Base-by-base conservation (phyloP, 495 filamentous ascomycete genomes). In the Hypoxylon fuscum region DNA sequence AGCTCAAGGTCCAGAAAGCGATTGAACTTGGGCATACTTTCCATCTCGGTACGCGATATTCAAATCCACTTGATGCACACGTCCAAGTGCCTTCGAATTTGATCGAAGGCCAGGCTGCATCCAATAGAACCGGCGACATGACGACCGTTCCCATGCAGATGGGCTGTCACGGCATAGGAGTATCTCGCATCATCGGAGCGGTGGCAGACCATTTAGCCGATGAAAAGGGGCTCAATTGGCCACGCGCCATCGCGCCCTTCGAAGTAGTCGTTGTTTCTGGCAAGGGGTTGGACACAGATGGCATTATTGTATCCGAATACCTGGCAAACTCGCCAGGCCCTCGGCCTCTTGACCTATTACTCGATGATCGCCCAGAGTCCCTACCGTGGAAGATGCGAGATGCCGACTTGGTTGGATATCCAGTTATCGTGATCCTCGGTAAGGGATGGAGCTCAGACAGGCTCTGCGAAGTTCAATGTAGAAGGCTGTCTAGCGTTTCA, bases 21-120 rank as follows among this genome's bases (percentile, higher is more conserved):
- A 86, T 98, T 27, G 95, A 98, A 72, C 80, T 98, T 0, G 95
- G 92, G 9, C 95, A 98, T 72, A 97, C 95, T 0, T 98, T 98
- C 75, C 86, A 94, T 72, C 87, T 98, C 1, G 93, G 94, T 14
- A 94, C 90, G 1, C 84, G 93, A 22, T 98, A 98, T 76, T 92
- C 87, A 25, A 77, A 85, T 15, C 87, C 91, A 0, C 79, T 98
- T 2, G 73, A 83, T 20, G 90, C 90, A 18, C 59, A 15, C 14
- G 55, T 54, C 29, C 44, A 63, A 32, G 27, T 66, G 10, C 61
- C 55, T 44, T 29, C 64, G 49, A n/a, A 63, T 23, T 41, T 64
- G 22, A 1, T 58, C 9, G 53, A 50, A 21, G 45, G 45, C 2
- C 12, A 66, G 25, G 38, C 20, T 20, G 38, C 17, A 38, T 29